Evolutionary conservation across 2,329 filamentous ascomycete genomes (phyloP).

Genomic region (Alternaria triticimaculans): DNA sequence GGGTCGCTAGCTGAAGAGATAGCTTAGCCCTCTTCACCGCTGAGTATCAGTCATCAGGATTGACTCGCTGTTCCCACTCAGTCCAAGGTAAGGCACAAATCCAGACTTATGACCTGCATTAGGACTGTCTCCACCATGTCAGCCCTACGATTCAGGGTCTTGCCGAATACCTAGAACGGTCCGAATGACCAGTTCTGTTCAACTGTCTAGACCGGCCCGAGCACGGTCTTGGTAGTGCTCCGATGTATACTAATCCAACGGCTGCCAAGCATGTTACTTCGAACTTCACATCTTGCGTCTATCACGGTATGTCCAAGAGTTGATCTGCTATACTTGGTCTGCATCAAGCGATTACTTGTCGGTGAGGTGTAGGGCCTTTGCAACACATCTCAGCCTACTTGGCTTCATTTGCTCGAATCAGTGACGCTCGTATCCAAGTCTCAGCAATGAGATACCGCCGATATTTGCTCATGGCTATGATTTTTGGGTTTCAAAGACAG

Average conservation of each 20-base stretch:
- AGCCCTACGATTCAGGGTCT: neutral
- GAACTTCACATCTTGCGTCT: neutral
- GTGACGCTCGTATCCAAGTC: neutral
- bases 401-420: neutral
- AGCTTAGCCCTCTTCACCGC: neutral
- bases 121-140: neutral
- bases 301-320: neutral
- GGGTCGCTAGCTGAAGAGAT: no score
- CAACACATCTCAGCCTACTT: neutral
- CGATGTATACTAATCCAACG: neutral
- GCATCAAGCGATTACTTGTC: neutral
- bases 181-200: no score
- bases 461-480: neutral
- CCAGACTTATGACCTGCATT: neutral
- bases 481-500: neutral
- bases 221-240: neutral
- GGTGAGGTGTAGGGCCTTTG: neutral
- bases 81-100: neutral
- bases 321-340: neutral
- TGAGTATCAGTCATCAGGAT: neutral
- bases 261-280: neutral
- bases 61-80: neutral
- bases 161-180: neutral
- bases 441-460: neutral
- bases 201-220: neutral